phyloP scores from a whole-genome alignment of 768 basidiomycete genomes.

The Pisolithus albus region DNA sequence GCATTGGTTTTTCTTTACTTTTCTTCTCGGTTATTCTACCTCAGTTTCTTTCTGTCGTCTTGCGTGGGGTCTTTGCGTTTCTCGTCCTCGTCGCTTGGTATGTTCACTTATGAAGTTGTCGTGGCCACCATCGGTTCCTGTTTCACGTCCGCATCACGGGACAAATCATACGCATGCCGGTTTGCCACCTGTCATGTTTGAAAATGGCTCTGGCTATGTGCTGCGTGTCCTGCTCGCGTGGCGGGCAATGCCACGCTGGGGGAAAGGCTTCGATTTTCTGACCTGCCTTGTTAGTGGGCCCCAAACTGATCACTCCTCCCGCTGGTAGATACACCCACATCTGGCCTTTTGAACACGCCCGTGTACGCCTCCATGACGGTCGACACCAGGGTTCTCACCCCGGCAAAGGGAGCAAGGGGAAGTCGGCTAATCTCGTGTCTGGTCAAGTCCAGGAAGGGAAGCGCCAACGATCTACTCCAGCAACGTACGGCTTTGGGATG shows the following conservation, averaged over 20 bases:
- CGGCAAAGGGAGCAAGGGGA: slow-evolving; percentile 18
- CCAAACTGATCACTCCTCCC: not conserved
- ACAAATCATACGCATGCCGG: too few species aligned
- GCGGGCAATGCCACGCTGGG: not conserved
- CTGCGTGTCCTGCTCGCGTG: too few species aligned
- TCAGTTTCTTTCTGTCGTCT: not conserved
- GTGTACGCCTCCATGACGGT: slow-evolving; percentile 58
- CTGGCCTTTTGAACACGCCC: slow-evolving; percentile 95
- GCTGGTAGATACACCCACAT: slow-evolving; percentile 80
- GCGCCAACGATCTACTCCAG: not conserved
- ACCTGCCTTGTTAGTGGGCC: not conserved
- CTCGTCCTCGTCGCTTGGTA: not conserved
- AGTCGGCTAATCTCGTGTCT: slow-evolving; percentile 11
- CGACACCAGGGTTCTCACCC: slow-evolving; percentile 28
- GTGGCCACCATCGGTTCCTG: not conserved
- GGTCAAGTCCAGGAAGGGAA: not conserved
- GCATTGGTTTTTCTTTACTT: not conserved
- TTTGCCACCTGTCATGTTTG: not conserved
- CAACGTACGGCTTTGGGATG: not conserved
- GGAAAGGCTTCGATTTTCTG: not conserved
- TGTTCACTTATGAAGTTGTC: not conserved
- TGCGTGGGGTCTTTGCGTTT: not conserved
- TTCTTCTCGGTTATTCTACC: not conserved
- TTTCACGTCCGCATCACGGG: not conserved
- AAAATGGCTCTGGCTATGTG: not conserved